Base-by-base conservation (phyloP, 2,329 filamentous ascomycete species). In the Penicillium psychrosexuale region DNA sequence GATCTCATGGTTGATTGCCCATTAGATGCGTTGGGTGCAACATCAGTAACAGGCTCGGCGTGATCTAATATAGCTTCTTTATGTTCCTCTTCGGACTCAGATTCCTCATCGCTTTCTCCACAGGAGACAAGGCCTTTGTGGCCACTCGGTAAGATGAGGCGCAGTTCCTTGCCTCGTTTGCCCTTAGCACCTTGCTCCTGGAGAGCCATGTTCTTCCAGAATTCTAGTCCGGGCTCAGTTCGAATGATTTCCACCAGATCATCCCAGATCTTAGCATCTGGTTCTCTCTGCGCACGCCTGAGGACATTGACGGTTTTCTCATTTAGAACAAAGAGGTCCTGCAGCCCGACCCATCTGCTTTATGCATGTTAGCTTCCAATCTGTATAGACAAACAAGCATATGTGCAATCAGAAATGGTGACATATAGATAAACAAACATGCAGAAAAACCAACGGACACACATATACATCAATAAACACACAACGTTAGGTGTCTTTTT, bases 181-280 rank as follows among this genome's bases (percentile, higher is more conserved):
- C 59, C 59, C 12, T 61, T 61, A 3, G 38, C 9, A 0, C 42
- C 39, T 5, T 22, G 22, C 37, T 60, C 55, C 13, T 52, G 42
- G 2, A 56, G 33, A 6, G 53, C 11, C 59, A 61, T 61, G 2
- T 51, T n/a, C 34, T 56, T 31, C 59, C 59, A 60, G 37, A 60
- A 61, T 4, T 43, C 22, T 0, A 45, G 42, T 5, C 15, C 45
- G 4, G 55, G 58, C 5, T 46, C 19, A 13, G 37, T 42, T 5
- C 34, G 30, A 8, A 56, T 49, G 15, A 61, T 57, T 9, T n/a
- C 34, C 5, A 51, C 13, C 2, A 61, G 36, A 2, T 45, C 31
- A 4, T 47, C 38, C 36, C 58, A 61, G 2, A 61, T 8, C 13
- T 40, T 39, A 8, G 50, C 47, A 5, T 51, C 53, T 1, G 13